phyloP scores from a whole-genome alignment of 2,329 filamentous ascomycete species.

The Paracoccidioides lutzii region DNA sequence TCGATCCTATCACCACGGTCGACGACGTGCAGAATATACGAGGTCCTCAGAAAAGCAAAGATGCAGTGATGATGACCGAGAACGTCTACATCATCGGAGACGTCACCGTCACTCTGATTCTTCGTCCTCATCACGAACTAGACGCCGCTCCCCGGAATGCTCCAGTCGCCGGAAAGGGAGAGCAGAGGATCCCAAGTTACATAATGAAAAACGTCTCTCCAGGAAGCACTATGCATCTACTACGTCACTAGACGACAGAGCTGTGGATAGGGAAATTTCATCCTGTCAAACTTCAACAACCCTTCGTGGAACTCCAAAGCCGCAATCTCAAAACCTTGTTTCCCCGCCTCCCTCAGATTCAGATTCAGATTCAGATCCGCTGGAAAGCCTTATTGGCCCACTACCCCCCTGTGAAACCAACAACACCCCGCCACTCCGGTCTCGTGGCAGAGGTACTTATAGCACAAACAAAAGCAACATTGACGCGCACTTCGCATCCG shows the following conservation, averaged over 20 bases:
- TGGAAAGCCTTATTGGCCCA: conserved; percentile 55
- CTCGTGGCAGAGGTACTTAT: conserved; percentile 59
- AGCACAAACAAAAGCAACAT: conserved; percentile 51
- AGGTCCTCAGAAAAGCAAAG: conserved; percentile 15
- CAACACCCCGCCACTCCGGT: conserved; percentile 32
- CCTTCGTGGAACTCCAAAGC: neutral
- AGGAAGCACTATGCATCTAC: neutral
- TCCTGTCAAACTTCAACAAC: neutral
- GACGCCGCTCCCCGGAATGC: conserved; percentile 13
- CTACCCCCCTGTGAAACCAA: conserved; percentile 39
- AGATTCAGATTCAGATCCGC: conserved; percentile 1
- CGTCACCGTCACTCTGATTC: conserved; percentile 11
- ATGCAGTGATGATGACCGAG: conserved; percentile 8
- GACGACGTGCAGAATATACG: conserved; percentile 13
- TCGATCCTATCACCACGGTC: conserved; percentile 2
- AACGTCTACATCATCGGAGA: conserved; percentile 3
- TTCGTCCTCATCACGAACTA: conserved; percentile 13
- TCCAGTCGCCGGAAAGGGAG: conserved; percentile 4
- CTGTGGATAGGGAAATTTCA: neutral
- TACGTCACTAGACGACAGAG: neutral
- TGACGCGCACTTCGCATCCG: conserved; percentile 63
- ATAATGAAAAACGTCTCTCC: neutral
- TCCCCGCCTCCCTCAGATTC: neutral
- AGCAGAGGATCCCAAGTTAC: conserved; percentile 1
- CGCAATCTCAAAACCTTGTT: neutral